Evolutionary conservation across 306 rosid species (phyloP), one percentile per base, ranked within the genome.

Genomic region (Herpetospermum pedunculosum): DNA sequence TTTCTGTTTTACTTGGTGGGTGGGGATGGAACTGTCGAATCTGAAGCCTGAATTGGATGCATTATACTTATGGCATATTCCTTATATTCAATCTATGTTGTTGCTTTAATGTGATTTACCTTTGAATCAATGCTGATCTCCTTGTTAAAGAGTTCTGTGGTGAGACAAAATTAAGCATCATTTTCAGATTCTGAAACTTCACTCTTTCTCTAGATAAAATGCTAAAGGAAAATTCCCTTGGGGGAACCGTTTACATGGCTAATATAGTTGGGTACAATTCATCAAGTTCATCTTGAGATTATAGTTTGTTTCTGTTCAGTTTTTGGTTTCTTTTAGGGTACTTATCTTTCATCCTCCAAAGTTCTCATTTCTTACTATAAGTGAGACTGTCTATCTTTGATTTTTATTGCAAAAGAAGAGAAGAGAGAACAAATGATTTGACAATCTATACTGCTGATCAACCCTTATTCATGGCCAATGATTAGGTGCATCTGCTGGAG

Each of bases 401-500:
- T 28, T 25, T 25, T 57, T 57, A 57, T 12, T 28, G 38, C 35
- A 12, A 54, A 12, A 25, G 9, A 25, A 12, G 15, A 25, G 1
- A 14, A 30, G 19, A 59, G n/a, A 11, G 2, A 55, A 55, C 14
- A 58, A 30, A 29, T 55, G 62, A 38, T 73, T 15, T 43, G 59
- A 68, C 30, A 10, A 13, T 38, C 23, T 41, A 6, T 2, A 44
- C 35, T 23, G 19, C 54, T 41, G 73, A 68, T 23, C 34, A 26
- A 41, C 53, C 21, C 21, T 68, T 68, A 68, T 68, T 37, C 49
- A 40, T 73, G 76, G 76, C 34, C 62, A 53, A 73, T 37, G 58
- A 6, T 55, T 71, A 94, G 98, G 96, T 94, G 73, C 90, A 80
- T 78, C 84, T 89, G 86, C 81, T 94, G 89, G 99, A 94, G 91